A percentile compares a stretch with the other conserved stretches of the same genome.
These are phyloP conservation scores for Taphrina wiesneri DNA, from an alignment of 1,139 yeast genomes.

Conservation along the genomic window DNA sequence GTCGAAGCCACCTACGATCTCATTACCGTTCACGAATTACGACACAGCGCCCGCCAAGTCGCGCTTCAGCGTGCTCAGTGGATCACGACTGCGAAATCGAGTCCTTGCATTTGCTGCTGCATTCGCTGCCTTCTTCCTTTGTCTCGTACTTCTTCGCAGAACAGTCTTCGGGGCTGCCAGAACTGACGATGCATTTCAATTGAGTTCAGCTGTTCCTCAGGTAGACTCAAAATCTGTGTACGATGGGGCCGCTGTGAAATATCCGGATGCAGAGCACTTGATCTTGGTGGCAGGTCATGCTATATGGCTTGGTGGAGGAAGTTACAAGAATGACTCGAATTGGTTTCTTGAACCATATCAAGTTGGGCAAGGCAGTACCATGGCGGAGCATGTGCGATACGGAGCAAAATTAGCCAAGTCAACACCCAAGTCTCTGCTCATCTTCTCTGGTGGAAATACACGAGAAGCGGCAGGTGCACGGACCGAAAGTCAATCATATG, in stretches of 20 bases:
- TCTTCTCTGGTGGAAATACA: constrained; percentile 57
- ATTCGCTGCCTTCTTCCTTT: neutral
- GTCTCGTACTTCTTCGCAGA: neutral
- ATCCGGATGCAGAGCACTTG: constrained; percentile 43
- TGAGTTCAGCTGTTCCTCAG: neutral
- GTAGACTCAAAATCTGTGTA: neutral
- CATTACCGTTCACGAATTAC: constrained; percentile 23
- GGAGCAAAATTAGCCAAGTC: constrained; percentile 47
- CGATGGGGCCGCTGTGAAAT: constrained; percentile 14
- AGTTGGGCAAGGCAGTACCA: constrained; percentile 64
- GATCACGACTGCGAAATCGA: constrained; percentile 28
- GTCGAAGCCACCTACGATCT: constrained; percentile 28
- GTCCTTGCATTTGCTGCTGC: neutral
- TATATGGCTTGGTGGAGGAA: constrained; percentile 55
- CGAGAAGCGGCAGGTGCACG: constrained; percentile 22
- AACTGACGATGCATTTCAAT: neutral
- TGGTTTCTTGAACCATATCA: constrained; percentile 73
- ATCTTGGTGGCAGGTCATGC: constrained; percentile 70
- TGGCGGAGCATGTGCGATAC: constrained; percentile 60
- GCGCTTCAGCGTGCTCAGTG: neutral
- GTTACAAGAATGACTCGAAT: constrained; percentile 45
- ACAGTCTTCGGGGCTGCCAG: neutral
- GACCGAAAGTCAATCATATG: constrained; percentile 30
- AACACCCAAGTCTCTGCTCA: constrained; percentile 46
- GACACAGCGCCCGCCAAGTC: neutral